phyloP scores from a whole-genome alignment of 2,329 filamentous ascomycete genomes.

The Monosporascus sp. region DNA sequence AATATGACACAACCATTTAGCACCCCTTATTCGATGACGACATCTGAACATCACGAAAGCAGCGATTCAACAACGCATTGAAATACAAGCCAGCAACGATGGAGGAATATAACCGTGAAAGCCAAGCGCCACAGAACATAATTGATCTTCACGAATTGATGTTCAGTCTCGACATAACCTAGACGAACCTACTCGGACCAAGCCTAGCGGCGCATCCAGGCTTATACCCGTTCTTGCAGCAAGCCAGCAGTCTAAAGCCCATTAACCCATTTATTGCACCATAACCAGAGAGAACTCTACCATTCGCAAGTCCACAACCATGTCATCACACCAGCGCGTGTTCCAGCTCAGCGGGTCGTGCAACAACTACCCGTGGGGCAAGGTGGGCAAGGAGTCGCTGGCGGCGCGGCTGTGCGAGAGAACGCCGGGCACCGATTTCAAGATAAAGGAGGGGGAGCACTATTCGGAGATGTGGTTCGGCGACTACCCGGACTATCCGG shows the following conservation, averaged over 20 bases:
- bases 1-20: neutral
- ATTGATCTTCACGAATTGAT: no score
- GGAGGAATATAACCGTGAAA: no score
- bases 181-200: no score
- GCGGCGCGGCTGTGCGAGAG: constrained; percentile 61
- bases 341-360: constrained; percentile 43
- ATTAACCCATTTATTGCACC: neutral
- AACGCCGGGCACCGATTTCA: constrained; percentile 57
- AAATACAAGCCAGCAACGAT: no score
- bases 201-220: no score
- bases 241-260: no score
- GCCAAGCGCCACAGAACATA: no score
- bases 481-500: constrained; percentile 67
- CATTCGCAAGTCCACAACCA: constrained; percentile 2
- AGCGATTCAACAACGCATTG: neutral
- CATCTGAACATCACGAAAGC: constrained; percentile 14
- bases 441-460: constrained; percentile 55
- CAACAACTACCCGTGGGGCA: constrained; percentile 67
- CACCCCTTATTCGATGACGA: constrained; percentile 18
- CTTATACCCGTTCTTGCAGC: no score
- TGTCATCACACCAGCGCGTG: constrained; percentile 24
- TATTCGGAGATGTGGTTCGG: constrained; percentile 74
- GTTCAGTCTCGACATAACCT: no score
- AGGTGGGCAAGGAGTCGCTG: constrained; percentile 58
- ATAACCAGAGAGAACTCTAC: neutral